Evolutionary conservation across 371 early-diverging fungal genomes (phyloP), one percentile per base, ranked within the genome.

Genomic region (Mortierella sp.): DNA sequence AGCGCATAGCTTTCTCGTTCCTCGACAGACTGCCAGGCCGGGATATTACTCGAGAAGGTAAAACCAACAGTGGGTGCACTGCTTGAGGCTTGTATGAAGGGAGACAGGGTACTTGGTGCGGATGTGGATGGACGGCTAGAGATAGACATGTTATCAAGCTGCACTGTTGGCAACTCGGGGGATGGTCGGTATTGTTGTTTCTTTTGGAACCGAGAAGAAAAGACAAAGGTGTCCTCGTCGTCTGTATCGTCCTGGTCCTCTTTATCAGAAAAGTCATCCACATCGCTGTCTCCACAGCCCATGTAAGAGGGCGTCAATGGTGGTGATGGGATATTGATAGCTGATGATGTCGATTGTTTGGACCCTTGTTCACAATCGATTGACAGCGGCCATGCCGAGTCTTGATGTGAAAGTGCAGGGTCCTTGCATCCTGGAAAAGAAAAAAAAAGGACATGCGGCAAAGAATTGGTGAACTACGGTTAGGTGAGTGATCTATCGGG

Each of bases 311-410:
- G 80, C 13, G 80, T 73, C 61, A 71, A 37, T 39, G 80, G 80
- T 19, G 80, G 80, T 1, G 80, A 80, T 10, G 80, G 80, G 45
- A 80, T 80, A 11, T 72, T 68, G 76, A 76, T 73, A 22, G 80
- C 79, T 34, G 71, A 31, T n/a, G 74, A 71, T 39, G 63, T 55
- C 16, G 79, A 47, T 39, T 71, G 71, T 16, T 53, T 73, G 41
- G 72, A 66, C 34, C 71, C 76, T 34, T 79, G 71, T 16, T 26
- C 66, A 5, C 5, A 29, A 19, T 45, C 44, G 26, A 61, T 55
- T 58, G 67, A 22, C 2, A 45, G 22, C 1, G 70, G 44, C 61
- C 53, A 24, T 31, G 48, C 24, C 14, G 77, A 71, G 34, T 64
- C 14, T 47, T 63, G 63, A 22, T 40, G 61, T 41, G 52, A 55